Evolutionary conservation across 768 basidiomycete species (phyloP), one percentile per base, ranked within the genome.

Genomic region (Candolleomyces eurysporus): DNA sequence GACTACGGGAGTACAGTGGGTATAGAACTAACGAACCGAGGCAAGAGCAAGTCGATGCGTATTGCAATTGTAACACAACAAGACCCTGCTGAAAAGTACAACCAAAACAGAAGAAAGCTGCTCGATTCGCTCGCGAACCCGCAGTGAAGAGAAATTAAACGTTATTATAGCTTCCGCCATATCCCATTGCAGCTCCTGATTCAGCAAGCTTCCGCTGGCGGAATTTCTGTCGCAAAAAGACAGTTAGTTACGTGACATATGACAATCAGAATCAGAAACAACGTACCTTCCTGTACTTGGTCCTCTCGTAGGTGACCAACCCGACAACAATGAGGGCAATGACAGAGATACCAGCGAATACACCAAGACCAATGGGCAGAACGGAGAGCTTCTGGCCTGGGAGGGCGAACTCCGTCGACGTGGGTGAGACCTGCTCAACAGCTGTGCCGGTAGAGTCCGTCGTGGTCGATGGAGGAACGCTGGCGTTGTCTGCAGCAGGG

Each of bases 261-360:
- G 13, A 11, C 61, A 10, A 55, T 19, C 51, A 55, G 53, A 7
- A 17, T 22, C 31, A 31, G 39, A 57, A 36, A 26, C 17, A 55
- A 76, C 83, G 59, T 61, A 91, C 92, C 82, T 86, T 90, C 78
- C 92, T 88, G 70, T 92, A 92, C 74, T 89, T 90, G 26, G 91
- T 86, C 51, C 94, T 84, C 79, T 96, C 92, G 69, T 88, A 92
- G 6, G 92, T 93, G 64, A 95, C 92, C 72, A 93, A 77, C 55
- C 84, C 88, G 61, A 96, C 90, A 22, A 91, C 86, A 63, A 90
- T 85, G 65, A 96, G 72, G 17, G 89, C 90, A 66, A 95, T 88
- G 8, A 89, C 89, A 32, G 91, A 91, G 61, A 96, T 88, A 64
- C 92, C 92, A 50, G 88, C 91, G 69, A 91, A 94, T 10, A 95